Conservation (phyloP, 176 grass and related monocot species). For the Chloris gayana region DNA sequence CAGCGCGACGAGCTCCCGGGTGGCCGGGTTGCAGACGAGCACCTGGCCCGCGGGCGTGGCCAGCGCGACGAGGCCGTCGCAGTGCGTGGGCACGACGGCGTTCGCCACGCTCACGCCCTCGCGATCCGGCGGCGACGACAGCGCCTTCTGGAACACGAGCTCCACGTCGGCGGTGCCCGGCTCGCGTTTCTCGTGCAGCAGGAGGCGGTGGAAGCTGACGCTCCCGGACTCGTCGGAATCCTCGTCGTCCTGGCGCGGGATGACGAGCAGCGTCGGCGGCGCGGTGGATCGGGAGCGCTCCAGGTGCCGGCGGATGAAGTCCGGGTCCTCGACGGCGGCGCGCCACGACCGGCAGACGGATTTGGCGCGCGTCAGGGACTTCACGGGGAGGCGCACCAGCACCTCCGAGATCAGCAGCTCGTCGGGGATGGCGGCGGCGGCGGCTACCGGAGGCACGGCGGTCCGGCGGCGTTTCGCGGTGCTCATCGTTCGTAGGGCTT, state of each 20-base stretch:
- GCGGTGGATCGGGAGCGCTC: not conserved
- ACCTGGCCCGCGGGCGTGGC: not conserved
- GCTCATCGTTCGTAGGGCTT: too few relatives aligned
- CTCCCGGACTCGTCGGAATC: not conserved
- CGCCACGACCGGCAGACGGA: not conserved
- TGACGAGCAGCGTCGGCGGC: not conserved
- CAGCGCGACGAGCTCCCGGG: not conserved
- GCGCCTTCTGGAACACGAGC: not conserved
- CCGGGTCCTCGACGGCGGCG: not conserved
- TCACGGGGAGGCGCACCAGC: not conserved
- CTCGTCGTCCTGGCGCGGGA: not conserved
- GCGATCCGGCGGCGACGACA: not conserved
- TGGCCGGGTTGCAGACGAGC: not conserved
- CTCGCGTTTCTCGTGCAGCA: too few relatives aligned
- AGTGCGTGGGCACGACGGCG: not conserved
- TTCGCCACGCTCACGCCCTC: not conserved
- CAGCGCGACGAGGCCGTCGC: constrained; percentile 18
- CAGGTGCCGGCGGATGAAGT: not conserved
- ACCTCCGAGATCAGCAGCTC: not conserved
- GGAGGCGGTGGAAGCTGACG: constrained; percentile 9
- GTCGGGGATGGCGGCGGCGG: not conserved
- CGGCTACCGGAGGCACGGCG: too few relatives aligned
- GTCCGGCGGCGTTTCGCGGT: not conserved
- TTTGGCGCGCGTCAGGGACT: not conserved
- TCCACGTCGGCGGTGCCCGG: not conserved